Evolutionary conservation across 352 stramenopile genomes (phyloP).

Genomic region (Phytophthora cryptogea): DNA sequence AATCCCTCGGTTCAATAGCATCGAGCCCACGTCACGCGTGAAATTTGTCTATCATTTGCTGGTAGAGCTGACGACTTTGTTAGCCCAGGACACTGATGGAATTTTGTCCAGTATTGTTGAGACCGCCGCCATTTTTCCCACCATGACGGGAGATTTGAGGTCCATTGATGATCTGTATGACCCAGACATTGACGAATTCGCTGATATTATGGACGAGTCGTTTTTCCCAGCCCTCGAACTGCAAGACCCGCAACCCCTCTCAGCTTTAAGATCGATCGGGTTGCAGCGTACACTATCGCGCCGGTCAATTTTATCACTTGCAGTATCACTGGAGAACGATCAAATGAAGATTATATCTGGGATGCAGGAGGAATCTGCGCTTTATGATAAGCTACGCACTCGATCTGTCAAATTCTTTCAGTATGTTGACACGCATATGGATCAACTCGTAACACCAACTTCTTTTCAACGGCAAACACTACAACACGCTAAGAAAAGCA

Average conservation of each 20-base stretch:
- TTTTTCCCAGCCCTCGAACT: conserved; percentile 71
- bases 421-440: conserved; percentile 68
- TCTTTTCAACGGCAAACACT: conserved; percentile 26
- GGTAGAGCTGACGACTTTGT: conserved; percentile 40
- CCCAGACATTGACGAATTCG: conserved; percentile 72
- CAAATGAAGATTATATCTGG: conserved; percentile 40
- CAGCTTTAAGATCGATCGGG: conserved; percentile 61
- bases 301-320: conserved; percentile 63
- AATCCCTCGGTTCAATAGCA: conserved; percentile 50
- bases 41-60: conserved; percentile 54
- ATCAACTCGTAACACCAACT: conserved; percentile 44
- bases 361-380: conserved; percentile 10
- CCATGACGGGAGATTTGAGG: conserved; percentile 56
- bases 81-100: conserved; percentile 48
- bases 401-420: conserved; percentile 62
- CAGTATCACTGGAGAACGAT: conserved; percentile 61
- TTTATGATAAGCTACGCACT: conserved; percentile 31
- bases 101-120: conserved; percentile 50
- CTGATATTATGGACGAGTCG: conserved; percentile 65
- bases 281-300: conserved; percentile 70
- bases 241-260: conserved; percentile 57
- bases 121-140: conserved; percentile 60
- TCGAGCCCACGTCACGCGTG: conserved; percentile 36
- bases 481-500: conserved; percentile 40
- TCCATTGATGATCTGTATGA: conserved; percentile 71